Evolutionary conservation across 2,329 filamentous ascomycete species (phyloP), one percentile per base, ranked within the genome.

Genomic region (Eurotiales sp.): DNA sequence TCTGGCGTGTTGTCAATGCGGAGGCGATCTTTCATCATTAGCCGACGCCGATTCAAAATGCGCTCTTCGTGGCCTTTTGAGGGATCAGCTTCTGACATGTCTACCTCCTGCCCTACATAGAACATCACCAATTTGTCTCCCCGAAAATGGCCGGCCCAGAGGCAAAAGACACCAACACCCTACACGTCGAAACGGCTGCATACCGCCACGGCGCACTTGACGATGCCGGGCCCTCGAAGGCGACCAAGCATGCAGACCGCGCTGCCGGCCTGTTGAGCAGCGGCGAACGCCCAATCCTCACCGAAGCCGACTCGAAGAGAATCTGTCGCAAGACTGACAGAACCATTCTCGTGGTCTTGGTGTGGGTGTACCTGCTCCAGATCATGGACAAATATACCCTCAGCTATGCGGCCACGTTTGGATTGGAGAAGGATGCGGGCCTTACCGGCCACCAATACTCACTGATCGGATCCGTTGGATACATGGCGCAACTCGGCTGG

Each of bases 271-370:
- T 54, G n/a, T 34, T 43, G 11, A 37, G 6, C 27, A 43, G 34
- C 25, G 40, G 51, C n/a, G 36, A 54, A 17, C 52, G 52, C 19
- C 34, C 39, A 15, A 8, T 51, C 27, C 42, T 69, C 40, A 68
- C 65, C 0, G 66, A 69, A 21, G 61, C 63, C 27, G 67, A 69
- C 34, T 79, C 77, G 64, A 77, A 72, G 56, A 75, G 77, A 8
- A 84, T 86, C 55, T 74, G 78, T 22, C 75, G 73, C 37, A 84
- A 85, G 65, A 85, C 82, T 1, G 84, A 86, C 60, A 74, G 72
- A 44, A 73, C 74, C 23, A 82, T 87, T 50, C 72, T 86, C 1
- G 30, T 66, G 12, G 65, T 75, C 17, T 59, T 75, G 8, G 60
- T 70, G n/a, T 75, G 72, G 72, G 70, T 74, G 8, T 75, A 75